phyloP scores from a whole-genome alignment of 1,284 basidiomycete species.

The Cryptococcus depauperatus region DNA sequence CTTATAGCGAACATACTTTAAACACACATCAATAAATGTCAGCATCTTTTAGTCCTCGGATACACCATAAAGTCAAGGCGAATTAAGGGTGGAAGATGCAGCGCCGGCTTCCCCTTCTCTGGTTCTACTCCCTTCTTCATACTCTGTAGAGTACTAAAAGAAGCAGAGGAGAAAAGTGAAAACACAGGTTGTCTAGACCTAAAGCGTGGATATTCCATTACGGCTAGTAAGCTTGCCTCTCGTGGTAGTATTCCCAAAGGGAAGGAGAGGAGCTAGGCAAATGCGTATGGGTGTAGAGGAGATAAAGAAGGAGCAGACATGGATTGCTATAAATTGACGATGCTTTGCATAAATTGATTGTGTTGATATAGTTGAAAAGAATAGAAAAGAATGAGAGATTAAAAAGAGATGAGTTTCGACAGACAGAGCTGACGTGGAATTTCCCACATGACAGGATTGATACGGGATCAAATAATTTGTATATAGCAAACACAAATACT shows the following conservation, averaged over 20 bases:
- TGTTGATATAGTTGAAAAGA: no score
- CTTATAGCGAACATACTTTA: background rate
- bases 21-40: slow-evolving; percentile 12
- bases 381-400: no score
- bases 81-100: slow-evolving; percentile 31
- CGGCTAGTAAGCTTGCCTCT: slow-evolving; percentile 30
- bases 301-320: no score
- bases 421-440: no score
- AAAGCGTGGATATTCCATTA: slow-evolving; percentile 27
- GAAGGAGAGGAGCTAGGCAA: slow-evolving; percentile 29
- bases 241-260: slow-evolving; percentile 8
- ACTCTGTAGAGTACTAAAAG: background rate
- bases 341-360: no score
- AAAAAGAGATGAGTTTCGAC: no score
- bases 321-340: no score
- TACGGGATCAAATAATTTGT: no score
- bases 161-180: background rate
- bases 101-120: slow-evolving; percentile 16
- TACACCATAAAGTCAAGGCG: slow-evolving; percentile 15
- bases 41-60: slow-evolving; percentile 33
- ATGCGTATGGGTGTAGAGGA: slow-evolving; percentile 23
- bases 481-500: no score
- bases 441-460: no score
- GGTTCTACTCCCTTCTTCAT: background rate
- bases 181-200: slow-evolving; percentile 32